These are phyloP conservation scores for Podospora conica DNA, from an alignment of 495 filamentous ascomycete genomes.

Conservation along the genomic window DNA sequence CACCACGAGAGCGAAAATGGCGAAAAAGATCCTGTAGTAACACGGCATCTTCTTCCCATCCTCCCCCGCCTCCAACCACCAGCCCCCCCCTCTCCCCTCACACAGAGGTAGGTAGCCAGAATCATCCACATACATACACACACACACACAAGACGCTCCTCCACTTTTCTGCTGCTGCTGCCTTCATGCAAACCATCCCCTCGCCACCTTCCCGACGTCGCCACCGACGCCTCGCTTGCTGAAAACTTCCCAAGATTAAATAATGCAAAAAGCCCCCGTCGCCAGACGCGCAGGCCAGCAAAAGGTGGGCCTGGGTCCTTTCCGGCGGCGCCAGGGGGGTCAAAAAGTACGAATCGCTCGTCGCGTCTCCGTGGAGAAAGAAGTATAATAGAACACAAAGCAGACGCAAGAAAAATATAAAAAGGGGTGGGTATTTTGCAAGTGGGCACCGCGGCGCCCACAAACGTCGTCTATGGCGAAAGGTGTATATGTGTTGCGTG, in stretches of 20 bases:
- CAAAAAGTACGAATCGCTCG: constrained; percentile 24
- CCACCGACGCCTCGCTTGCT: constrained; percentile 4
- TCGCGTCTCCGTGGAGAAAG: constrained; percentile 10
- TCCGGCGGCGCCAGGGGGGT: constrained; percentile 22
- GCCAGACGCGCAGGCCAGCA: constrained; percentile 35
- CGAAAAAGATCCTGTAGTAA: background rate
- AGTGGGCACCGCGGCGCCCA: background rate
- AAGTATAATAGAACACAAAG: constrained; percentile 9
- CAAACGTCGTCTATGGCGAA: background rate
- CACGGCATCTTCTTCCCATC: background rate
- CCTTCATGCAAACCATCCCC: background rate
- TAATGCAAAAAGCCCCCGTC: constrained; percentile 34
- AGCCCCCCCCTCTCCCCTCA: background rate
- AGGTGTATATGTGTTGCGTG: background rate
- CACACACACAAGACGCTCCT: background rate
- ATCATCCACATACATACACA: background rate
- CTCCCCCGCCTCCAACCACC: too few relatives aligned
- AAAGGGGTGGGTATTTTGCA: background rate
- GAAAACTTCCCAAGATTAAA: constrained; percentile 27
- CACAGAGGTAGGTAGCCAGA: too few relatives aligned
- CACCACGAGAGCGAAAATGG: background rate
- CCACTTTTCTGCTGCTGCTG: background rate
- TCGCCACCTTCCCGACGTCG: background rate
- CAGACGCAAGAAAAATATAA: constrained; percentile 6
- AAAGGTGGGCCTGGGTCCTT: constrained; percentile 34